Percentiles rank a stretch among this genome's conserved stretches.
These are phyloP conservation scores for Panicum miliaceum DNA, from an alignment of 176 grass and related monocot genomes.

Conservation along the genomic window DNA sequence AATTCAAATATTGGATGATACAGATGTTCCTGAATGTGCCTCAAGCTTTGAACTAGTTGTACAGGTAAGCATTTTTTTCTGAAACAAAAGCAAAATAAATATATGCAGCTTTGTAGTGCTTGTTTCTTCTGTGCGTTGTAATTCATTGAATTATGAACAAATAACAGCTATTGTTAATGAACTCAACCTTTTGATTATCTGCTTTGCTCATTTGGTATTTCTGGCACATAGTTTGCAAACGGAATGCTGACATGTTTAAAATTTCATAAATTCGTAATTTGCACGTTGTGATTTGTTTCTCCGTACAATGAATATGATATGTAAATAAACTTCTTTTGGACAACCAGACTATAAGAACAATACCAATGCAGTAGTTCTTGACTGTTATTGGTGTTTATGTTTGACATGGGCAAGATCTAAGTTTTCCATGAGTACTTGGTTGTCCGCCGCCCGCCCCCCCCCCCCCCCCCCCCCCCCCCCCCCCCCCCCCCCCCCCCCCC, in stretches of 20 bases:
- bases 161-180: conserved; percentile 7
- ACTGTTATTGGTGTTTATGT: not conserved
- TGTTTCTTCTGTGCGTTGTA: conserved; percentile 16
- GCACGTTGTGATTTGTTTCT: not conserved
- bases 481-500: too few relatives aligned
- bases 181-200: conserved; percentile 2
- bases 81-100: conserved; percentile 21
- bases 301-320: not conserved
- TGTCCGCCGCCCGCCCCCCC: too few relatives aligned
- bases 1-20: conserved; percentile 49
- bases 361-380: not conserved
- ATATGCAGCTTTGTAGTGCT: not conserved
- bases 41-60: conserved; percentile 48
- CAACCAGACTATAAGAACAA: not conserved
- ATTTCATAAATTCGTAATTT: not conserved
- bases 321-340: conserved; percentile 3
- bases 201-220: conserved; percentile 4
- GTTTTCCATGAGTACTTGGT: conserved; percentile 4
- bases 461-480: too few relatives aligned
- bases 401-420: not conserved
- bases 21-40: conserved; percentile 49
- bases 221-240: not conserved
- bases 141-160: not conserved
- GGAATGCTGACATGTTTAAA: not conserved
- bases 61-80: conserved; percentile 43